Base-by-base conservation (phyloP, 331 rosid genomes). In the Erythrophleum ivorense region DNA sequence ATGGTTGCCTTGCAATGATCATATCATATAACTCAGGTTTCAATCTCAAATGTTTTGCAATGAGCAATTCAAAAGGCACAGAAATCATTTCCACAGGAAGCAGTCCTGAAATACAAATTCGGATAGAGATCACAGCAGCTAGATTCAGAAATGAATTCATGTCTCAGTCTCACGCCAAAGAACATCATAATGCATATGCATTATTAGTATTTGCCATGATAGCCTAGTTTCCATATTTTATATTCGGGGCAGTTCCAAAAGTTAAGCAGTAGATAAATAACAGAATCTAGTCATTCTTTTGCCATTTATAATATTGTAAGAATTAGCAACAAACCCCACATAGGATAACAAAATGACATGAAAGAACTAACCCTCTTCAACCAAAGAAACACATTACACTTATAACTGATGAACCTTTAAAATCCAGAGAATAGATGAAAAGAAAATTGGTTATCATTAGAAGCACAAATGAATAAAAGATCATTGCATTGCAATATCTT, bases 401-500 rank as follows among this genome's bases (percentile, higher is more conserved):
- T 31, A 78, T 76, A 46, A 79, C 36, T 75, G 29, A 53, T 12
- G 21, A 76, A 29, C 64, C 80, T 79, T 70, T 36, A 69, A 64
- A 67, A 24, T 24, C 65, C 57, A 76, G 46, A 29, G 18, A 75
- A 83, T 74, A 16, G 31, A 70, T 67, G 55, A 73, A 78, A 69
- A 53, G 65, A 52, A 52, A 69, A 78, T 52, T 77, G 57, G n/a
- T 71, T 55, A 54, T 60, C 50, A 29, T 59, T 62, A 60, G 69
- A 60, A 76, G 50, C 75, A 71, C 60, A 60, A 62, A 54, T 41
- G 62, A 65, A 77, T 70, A 21, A 31, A 81, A 69, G 54, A 69
- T 21, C 73, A 74, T n/a, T 68, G 63, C 84, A 75, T 31, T 57
- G 60, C 69, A 70, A 75, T 72, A 78, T 69, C 71, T 77, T 19